phyloP scores from a whole-genome alignment of 139 green algal species.

The Raphidocelis subcapitata region DNA sequence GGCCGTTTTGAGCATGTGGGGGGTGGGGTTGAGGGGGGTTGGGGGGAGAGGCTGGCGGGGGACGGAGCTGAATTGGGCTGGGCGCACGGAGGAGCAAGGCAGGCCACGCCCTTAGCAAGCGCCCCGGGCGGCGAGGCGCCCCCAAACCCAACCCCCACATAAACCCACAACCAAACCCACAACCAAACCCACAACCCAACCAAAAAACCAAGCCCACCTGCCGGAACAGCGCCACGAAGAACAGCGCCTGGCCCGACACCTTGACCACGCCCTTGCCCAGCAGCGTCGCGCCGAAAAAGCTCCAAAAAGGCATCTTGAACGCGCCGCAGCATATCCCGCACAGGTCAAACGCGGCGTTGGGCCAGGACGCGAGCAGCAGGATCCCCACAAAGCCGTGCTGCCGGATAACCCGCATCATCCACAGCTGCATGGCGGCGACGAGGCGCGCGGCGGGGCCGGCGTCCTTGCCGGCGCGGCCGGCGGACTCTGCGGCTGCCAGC shows the following conservation, averaged over 20 bases:
- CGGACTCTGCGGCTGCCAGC: no score
- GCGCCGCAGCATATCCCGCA: conserved; percentile 91
- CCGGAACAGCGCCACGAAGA: conserved; percentile 73
- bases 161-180: no score
- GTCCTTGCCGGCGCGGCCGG: conserved; percentile 1
- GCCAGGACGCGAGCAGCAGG: conserved; percentile 85
- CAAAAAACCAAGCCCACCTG: no score
- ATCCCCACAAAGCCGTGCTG: conserved; percentile 83
- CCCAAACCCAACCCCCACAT: no score
- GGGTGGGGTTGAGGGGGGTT: no score
- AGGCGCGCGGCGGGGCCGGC: conserved; percentile 11
- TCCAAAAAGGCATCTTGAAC: conserved; percentile 92
- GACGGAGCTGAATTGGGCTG: no score
- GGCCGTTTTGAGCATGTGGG: no score
- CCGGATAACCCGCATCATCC: conserved; percentile 86
- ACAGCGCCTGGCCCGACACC: conserved; percentile 44
- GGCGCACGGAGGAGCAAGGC: no score
- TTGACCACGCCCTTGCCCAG: conserved; percentile 89
- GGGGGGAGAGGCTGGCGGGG: no score
- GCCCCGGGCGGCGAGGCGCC: no score
- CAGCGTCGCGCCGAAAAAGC: conserved; percentile 86
- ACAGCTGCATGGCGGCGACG: conserved; percentile 59
- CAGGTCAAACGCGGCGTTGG: conserved; percentile 91
- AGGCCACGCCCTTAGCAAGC: no score
- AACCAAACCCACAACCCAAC: no score